Evolutionary conservation across 768 basidiomycete species (phyloP).

Genomic region (Tulasnella sp.): DNA sequence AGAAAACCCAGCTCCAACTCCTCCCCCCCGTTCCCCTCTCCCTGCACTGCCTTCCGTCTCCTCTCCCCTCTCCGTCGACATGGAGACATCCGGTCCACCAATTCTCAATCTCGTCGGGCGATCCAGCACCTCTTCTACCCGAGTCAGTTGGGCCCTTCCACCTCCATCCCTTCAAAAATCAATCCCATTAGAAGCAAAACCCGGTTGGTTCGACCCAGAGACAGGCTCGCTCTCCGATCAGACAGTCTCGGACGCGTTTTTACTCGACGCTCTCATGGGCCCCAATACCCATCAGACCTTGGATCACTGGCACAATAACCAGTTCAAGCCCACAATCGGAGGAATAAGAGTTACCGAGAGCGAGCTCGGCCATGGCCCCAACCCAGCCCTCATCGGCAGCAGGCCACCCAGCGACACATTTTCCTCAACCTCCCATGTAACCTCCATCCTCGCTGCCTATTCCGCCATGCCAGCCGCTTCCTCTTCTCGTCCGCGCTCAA

Average conservation of each 20-base stretch:
- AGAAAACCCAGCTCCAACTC: conserved; percentile 22
- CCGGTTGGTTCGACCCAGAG: conserved; percentile 11
- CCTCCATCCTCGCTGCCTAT: conserved; percentile 9
- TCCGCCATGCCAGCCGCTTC: not conserved
- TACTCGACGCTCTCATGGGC: not conserved
- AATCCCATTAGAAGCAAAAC: not conserved
- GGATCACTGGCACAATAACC: conserved; percentile 23
- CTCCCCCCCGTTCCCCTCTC: conserved; percentile 18
- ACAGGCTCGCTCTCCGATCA: conserved; percentile 14
- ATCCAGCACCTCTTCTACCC: not conserved
- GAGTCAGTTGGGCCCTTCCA: not conserved
- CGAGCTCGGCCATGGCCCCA: not conserved
- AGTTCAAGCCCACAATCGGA: not conserved
- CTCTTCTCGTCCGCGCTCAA: conserved; percentile 2
- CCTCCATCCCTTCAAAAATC: not conserved
- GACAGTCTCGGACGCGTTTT: not conserved
- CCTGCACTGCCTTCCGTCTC: conserved; percentile 17
- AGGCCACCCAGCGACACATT: not conserved
- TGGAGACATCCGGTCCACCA: conserved; percentile 6
- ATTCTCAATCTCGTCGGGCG: conserved; percentile 15
- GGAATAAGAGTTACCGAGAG: conserved; percentile 1
- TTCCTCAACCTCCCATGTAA: not conserved
- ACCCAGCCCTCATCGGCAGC: not conserved
- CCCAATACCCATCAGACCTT: conserved; percentile 4
- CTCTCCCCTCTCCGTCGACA: conserved; percentile 9